Conservation (phyloP, 2,329 filamentous ascomycete species). For the Nigrospora oryzae region DNA sequence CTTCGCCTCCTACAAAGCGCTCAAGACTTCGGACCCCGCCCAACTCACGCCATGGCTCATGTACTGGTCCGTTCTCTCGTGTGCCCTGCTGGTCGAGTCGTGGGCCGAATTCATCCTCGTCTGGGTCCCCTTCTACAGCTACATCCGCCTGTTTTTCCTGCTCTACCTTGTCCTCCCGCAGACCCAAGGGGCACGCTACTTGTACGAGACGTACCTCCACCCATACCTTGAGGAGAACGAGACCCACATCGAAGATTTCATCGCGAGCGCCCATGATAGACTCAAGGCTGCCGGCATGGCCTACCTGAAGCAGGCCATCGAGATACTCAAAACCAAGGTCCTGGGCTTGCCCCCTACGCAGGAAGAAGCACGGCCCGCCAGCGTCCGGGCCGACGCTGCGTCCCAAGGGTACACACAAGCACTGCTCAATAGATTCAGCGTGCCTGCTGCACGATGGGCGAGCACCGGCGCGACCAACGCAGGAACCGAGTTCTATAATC, state of each 20-base stretch:
- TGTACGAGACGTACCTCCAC: conserved; percentile 81
- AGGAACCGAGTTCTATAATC: conserved; percentile 63
- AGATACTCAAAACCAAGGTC: conserved; percentile 64
- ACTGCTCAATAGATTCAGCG: conserved; percentile 77
- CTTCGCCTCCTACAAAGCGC: conserved; percentile 95
- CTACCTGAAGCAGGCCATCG: conserved; percentile 64
- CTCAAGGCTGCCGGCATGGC: conserved; percentile 68
- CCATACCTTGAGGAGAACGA: conserved; percentile 87
- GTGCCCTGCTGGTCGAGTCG: conserved; percentile 73
- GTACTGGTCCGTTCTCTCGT: conserved; percentile 94
- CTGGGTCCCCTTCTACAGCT: conserved; percentile 93
- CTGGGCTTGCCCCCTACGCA: conserved; percentile 63
- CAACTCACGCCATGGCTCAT: conserved; percentile 96
- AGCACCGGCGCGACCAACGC: conserved; percentile 26
- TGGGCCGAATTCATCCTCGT: conserved; percentile 80
- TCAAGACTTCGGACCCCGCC: conserved; percentile 83
- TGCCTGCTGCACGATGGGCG: conserved; percentile 60
- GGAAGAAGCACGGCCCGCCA: conserved; percentile 22
- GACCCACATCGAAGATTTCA: conserved; percentile 80
- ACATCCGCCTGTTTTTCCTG: conserved; percentile 78
- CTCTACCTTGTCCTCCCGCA: conserved; percentile 95
- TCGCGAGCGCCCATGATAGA: conserved; percentile 71
- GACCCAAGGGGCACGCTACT: conserved; percentile 80
- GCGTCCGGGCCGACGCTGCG: conserved; percentile 31
- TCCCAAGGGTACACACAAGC: conserved; percentile 64